These are phyloP conservation scores for Suillus bovinus DNA, from an alignment of 768 basidiomycete genomes.

Conservation along the genomic window DNA sequence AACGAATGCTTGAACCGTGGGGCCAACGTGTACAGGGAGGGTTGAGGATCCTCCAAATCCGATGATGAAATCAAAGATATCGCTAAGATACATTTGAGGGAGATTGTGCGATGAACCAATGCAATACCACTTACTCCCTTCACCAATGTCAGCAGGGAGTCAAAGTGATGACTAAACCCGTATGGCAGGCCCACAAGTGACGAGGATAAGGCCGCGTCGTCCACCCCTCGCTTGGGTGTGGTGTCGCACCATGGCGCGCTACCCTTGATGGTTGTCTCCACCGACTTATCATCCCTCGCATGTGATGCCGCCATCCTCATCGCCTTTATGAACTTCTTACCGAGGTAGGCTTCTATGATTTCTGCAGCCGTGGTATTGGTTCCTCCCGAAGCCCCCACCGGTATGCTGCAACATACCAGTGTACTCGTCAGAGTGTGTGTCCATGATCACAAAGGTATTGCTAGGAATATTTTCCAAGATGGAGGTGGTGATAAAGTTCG, in stretches of 20 bases:
- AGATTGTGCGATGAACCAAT: background rate
- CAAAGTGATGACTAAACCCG: background rate
- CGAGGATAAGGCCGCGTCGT: background rate
- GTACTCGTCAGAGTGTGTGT: background rate
- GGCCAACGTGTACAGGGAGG: background rate
- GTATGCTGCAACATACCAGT: background rate
- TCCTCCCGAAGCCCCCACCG: background rate
- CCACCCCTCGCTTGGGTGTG: background rate
- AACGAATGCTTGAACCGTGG: background rate
- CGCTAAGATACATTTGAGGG: background rate
- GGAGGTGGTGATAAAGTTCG: too few relatives aligned
- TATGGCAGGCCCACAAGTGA: background rate
- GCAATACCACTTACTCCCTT: background rate
- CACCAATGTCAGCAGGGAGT: background rate
- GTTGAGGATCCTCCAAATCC: slow-evolving; percentile 6
- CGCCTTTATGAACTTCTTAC: background rate
- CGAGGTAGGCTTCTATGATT: background rate
- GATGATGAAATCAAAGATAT: slow-evolving; percentile 2
- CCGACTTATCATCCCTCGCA: background rate
- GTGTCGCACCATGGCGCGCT: background rate
- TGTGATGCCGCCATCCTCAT: background rate
- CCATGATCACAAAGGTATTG: background rate
- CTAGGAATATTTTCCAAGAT: background rate
- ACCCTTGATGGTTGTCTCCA: background rate
- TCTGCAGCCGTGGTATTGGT: background rate